Evolutionary conservation across 2,329 filamentous ascomycete genomes (phyloP), one percentile per base, ranked within the genome.

Genomic region (Aspergillus sp.): DNA sequence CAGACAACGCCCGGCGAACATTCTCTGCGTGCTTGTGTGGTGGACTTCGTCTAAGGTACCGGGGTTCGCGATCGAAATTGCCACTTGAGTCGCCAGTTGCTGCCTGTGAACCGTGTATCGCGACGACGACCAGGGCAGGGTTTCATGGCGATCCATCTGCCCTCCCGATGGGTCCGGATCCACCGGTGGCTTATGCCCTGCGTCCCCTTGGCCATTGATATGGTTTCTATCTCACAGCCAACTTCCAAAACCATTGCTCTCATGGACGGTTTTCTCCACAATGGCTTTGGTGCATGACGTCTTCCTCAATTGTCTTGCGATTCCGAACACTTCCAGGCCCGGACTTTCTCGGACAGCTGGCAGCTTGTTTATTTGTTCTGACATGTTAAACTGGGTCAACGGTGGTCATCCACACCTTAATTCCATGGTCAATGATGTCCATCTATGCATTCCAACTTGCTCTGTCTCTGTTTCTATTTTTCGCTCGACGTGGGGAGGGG

Each of bases 271-370:
- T 32, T 24, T 55, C 57, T 62, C 62, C 61, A 64, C 57, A 54
- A 56, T 56, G 54, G 18, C 42, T 53, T 61, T 55, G 26, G 56
- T 51, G n/a, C 55, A 67, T 68, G 66, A 68, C 64, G 65, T 68
- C 55, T 57, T 36, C 62, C 29, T 54, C 56, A 55, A 55, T 52
- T 56, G 55, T 39, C 52, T 49, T 51, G 54, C 18, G 32, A 31
- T 52, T 52, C 52, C 62, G 59, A 59, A 55, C 51, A 24, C 57
- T 58, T 60, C 64, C 60, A 62, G 59, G 51, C 57, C 56, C 60
- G 26, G 61, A 56, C 46, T 55, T 47, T 56, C 36, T 59, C 62
- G 66, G 61, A 60, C 58, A 58, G 51, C 45, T 54, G 36, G 50
- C 56, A 56, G 52, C 54, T 59, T 61, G 62, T 57, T 58, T 52